Percentiles rank a stretch among this genome's conserved stretches.
Evolutionary conservation across 306 rosid genomes (phyloP).

Genomic region (Castanea sativa): DNA sequence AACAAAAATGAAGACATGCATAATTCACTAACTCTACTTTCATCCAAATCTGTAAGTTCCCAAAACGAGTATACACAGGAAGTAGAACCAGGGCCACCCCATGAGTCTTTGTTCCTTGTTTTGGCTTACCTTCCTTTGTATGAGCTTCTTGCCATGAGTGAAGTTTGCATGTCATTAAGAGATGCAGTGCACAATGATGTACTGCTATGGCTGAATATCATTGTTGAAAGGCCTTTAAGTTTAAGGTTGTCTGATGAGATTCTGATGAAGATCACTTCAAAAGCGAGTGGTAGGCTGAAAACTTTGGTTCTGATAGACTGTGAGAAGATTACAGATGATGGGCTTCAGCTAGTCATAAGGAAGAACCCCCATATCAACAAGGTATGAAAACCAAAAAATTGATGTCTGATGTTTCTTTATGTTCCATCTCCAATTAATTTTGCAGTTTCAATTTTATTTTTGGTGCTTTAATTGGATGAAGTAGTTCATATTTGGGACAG

Average conservation of each 20-base stretch:
- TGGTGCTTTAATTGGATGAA: constrained; percentile 8
- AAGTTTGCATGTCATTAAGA: constrained; percentile 55
- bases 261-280: constrained; percentile 49
- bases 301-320: constrained; percentile 60
- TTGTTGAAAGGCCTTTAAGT: constrained; percentile 56
- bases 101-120: constrained; percentile 56
- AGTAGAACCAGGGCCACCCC: constrained; percentile 39
- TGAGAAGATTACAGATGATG: constrained; percentile 51
- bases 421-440: not conserved
- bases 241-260: constrained; percentile 39
- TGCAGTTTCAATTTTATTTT: not conserved
- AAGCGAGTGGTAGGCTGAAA: constrained; percentile 56
- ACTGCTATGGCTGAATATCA: constrained; percentile 59
- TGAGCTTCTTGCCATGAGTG: constrained; percentile 61
- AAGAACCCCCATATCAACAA: constrained; percentile 57
- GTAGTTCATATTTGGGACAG: not conserved
- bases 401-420: constrained; percentile 16
- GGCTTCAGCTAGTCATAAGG: constrained; percentile 52
- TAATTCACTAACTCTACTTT: constrained; percentile 6
- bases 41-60: not conserved
- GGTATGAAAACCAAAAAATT: constrained; percentile 40
- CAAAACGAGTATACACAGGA: not conserved
- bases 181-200: constrained; percentile 61
- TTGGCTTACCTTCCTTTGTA: constrained; percentile 55
- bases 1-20: not conserved